Base-by-base conservation (phyloP, 208 protist genomes). In the Herpetomonas samuelpessoai region DNA sequence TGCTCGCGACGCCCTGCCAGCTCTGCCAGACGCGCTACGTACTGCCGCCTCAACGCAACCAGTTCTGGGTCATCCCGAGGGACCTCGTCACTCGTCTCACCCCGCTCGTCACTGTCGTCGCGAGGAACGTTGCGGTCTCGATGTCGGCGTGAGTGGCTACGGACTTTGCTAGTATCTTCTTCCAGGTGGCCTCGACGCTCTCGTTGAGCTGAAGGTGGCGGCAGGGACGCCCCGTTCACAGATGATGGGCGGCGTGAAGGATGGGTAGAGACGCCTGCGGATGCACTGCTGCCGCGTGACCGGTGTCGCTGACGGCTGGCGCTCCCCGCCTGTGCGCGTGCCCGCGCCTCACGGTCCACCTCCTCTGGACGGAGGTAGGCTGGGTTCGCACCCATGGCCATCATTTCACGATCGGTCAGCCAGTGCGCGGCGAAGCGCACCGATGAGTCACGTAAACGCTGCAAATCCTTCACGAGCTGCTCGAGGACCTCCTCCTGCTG, bases 381-480 rank as follows among this genome's bases (percentile, higher is more conserved):
- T 4, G 88, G 88, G 54, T 94, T 74, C 10, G 80, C 71, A 7
- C 88, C 88, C 80, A 94, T 81, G 26, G 82, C 74, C 16, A 65
- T 56, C 71, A 91, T 94, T 63, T 94, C 88, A 14, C 61, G 66
- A 54, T 94, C 88, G 2, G 80, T 76, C 1, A 94, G 54, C 39
- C 81, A 83, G 63, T 89, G 70, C 2, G 88, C 83, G n/a, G 84
- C 82, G 52, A 94, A 87, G 29, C 76, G 74, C 30, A 94, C 81
- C 1, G 88, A 94, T 10, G 61, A 58, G 45, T 71, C 73, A 18
- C 88, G 83, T 46, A 91, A 57, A 19, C 60, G 51, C 24, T 86
- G 69, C 59, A 91, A 41, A 44, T 68, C 39, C 19, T 28, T 35
- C 24, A 70, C 62, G 1, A 90, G 24, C 30, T 76, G 72, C 1